Conservation (phyloP, 371 early-diverging fungal species). For the Mucor plumbeus region DNA sequence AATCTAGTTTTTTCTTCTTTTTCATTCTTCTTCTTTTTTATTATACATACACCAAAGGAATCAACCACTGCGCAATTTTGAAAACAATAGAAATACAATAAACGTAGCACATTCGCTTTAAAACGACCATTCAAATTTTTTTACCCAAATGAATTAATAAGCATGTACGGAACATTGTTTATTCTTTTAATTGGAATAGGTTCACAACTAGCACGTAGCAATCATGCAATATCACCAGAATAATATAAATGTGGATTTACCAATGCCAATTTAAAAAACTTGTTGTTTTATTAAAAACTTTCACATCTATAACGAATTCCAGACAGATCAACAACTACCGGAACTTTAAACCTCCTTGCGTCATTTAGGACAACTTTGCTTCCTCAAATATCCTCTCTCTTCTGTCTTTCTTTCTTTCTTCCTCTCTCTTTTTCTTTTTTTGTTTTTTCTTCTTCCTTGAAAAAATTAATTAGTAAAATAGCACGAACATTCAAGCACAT, state of each 20-base stretch:
- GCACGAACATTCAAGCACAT: background rate
- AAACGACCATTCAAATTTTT: too few relatives aligned
- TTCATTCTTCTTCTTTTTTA: background rate
- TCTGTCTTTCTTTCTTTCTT: background rate
- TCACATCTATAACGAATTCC: background rate
- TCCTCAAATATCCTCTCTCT: background rate
- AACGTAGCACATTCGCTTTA: background rate
- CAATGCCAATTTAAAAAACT: too few relatives aligned
- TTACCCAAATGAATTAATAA: too few relatives aligned
- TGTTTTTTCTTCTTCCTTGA: background rate
- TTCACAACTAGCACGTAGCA: too few relatives aligned
- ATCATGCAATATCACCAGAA: background rate
- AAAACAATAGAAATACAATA: background rate
- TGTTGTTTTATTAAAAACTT: background rate
- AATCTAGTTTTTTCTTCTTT: background rate
- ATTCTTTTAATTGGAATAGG: too few relatives aligned
- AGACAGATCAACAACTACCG: background rate
- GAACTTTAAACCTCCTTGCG: conserved; percentile 7
- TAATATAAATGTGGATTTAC: background rate
- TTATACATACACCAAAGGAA: background rate
- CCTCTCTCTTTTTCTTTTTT: background rate
- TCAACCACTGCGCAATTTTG: background rate
- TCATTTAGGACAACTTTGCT: background rate
- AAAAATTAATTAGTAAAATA: background rate
- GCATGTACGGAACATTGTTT: too few relatives aligned